Base-by-base conservation (phyloP, 2,329 filamentous ascomycete genomes). In the Lachnellula occidentalis region DNA sequence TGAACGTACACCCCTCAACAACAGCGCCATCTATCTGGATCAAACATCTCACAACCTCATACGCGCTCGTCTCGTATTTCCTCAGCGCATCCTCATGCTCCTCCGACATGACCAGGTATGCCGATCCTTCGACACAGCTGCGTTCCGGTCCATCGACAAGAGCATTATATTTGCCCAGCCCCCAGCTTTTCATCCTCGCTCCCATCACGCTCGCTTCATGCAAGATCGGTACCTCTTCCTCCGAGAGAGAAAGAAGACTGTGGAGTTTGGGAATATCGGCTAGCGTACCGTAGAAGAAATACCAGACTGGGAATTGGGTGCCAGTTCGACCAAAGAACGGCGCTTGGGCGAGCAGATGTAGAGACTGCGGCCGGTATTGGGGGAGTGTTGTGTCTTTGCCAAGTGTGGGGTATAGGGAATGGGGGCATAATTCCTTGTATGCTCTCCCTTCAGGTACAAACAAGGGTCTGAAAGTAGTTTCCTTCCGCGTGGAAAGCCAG, bases 271-370 rank as follows among this genome's bases (percentile, higher is more conserved):
- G 53, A 0, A 64, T 49, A 9, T 72, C 63, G 1, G 62, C 67
- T 2, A 74, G 63, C 0, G 69, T 74, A 12, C 72, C 71, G 56
- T 75, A 74, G 57, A 75, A 74, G 61, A 74, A 75, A 56, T 74
- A 75, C 66, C 68, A 73, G 0, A 76, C 70, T 0, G 64, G 60
- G 39, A 53, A 59, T 34, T 58, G 37, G 19, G 54, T 24, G 48
- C 59, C 53, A 15, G 27, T 14, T 17, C 64, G 67, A 12, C 41
- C 27, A 31, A 55, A 61, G 5, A 14, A 19, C 22, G 43, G 12
- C 9, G 45, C 15, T 31, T 2, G 22, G 8, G 8, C 27, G 27
- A 31, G 27, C 27, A 31, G 27, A 31, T 31, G 27, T 31, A 31
- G 27, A 41, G 14, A 22, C 4, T 56, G 43, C 2, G 59, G 62